Evolutionary conservation across 441 rosid species (phyloP), one percentile per base, ranked within the genome.

Genomic region (Hura crepitans): DNA sequence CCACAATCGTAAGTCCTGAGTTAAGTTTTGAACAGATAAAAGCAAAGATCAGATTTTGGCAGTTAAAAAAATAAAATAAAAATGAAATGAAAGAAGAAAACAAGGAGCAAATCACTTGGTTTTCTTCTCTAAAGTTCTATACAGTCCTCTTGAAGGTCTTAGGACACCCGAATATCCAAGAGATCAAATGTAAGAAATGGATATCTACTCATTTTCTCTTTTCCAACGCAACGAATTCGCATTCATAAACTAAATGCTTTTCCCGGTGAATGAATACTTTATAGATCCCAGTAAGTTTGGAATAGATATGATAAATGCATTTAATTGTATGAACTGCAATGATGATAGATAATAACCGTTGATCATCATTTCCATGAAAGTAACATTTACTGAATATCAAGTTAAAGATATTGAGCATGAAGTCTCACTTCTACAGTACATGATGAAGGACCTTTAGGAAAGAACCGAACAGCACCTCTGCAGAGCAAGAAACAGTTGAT

Each of bases 401-500:
- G 67, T 22, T 39, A 50, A 72, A 72, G 35, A 17, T 33, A 46
- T 56, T 28, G 53, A 42, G 58, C 2, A 62, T 54, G 75, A 43
- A 35, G 61, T 45, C 93, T 85, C 71, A 90, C 99, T 81, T 94
- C 97, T 64, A 94, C 83, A 12, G 73, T 28, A 74, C 99, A 94
- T 39, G 97, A 86, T 50, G 88, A 77, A 20, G 92, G 82, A 57
- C 96, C 96, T 79, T 80, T 84, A 4, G 97, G 97, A 71, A 80
- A 91, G 83, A 94, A 94, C 33, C 97, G 87, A 74, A 90, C 96
- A 69, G 89, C 89, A 31, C 97, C 98, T 79, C 97, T 94, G 90
- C 82, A 46, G 75, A 46, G 71, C 18, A 45, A 79, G 45, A 77
- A 71, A 73, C 68, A 43, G 54, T 22, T 57, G 56, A 39, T 69